Conservation (phyloP, 768 basidiomycete species). For the Lentinus brumalis region DNA sequence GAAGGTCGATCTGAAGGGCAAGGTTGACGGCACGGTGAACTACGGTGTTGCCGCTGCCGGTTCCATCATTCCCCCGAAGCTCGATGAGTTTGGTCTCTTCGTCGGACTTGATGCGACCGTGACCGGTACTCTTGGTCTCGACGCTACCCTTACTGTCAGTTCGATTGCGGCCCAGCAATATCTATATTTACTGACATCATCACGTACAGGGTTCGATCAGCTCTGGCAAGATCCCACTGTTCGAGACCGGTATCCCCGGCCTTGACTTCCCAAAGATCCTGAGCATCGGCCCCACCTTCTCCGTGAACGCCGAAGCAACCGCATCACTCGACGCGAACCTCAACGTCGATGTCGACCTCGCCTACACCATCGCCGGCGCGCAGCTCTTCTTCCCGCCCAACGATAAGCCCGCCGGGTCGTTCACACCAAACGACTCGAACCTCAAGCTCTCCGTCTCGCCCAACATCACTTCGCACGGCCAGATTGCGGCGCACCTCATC, state of each 20-base stretch:
- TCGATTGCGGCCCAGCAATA: no score
- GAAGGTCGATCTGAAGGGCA: constrained; percentile 29
- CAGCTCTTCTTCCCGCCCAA: constrained; percentile 47
- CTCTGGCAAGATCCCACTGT: constrained; percentile 43
- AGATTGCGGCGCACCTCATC: constrained; percentile 49
- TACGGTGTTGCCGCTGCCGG: constrained; percentile 46
- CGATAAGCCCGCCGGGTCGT: constrained; percentile 19
- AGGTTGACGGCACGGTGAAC: constrained; percentile 35
- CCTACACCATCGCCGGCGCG: constrained; percentile 44
- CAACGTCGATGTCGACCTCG: constrained; percentile 44
- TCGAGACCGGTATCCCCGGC: constrained; percentile 47
- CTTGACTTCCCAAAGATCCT: constrained; percentile 53
- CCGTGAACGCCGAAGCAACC: constrained; percentile 37
- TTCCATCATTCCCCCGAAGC: constrained; percentile 41
- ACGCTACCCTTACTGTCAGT: constrained; percentile 40
- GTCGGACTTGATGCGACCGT: constrained; percentile 41
- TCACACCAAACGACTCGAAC: constrained; percentile 29
- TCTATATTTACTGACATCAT: background rate
- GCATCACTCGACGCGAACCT: constrained; percentile 38
- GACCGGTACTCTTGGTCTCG: constrained; percentile 40
- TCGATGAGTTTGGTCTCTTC: constrained; percentile 17
- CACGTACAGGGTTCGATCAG: constrained; percentile 39
- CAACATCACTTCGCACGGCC: constrained; percentile 42
- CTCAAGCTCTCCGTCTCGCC: constrained; percentile 45
- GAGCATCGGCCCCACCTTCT: constrained; percentile 49